Base-by-base conservation (phyloP, 768 basidiomycete genomes). In the Melanogaster broomeanus region DNA sequence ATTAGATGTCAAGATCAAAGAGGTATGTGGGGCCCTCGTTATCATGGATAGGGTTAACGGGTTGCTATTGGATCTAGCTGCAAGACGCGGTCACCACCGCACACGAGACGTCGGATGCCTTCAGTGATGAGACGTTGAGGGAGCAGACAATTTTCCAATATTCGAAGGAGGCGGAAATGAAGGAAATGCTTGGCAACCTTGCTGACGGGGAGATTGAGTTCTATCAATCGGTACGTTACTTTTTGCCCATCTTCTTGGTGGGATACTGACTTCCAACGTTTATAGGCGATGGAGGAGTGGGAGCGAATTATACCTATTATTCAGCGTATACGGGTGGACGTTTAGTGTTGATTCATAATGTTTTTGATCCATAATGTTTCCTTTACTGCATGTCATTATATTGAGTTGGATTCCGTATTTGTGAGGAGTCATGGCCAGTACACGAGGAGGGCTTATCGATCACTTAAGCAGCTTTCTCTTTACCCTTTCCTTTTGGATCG, bases 161-260 rank as follows among this genome's bases (percentile, higher is more conserved):
- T 53, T 83, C 88, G 12, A 98, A 98, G 70, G 87, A 93, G 63
- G 81, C 86, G 43, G 97, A 99, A 74, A 97, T 98, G 96, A 97
- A 96, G 72, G 93, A 94, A 63, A 86, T 98, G 80, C 67, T 99
- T 11, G 83, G 82, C 18, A 85, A 87, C 54, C 82, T 97, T 55
- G 93, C 93, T 22, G 91, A 97, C 59, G 95, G 94, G 10, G 89
- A 99, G 68, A 91, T 98, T 58, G 93, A 94, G 67, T 92, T 97
- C 68, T 92, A 97, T 67, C 88, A 89, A 72, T 81, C 88, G 59
- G 91, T 87, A 66, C 53, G 75, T 63, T n/a, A 21, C n/a, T 4
- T 37, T 50, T 27, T 30, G 50, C 40, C 25, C 4, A 8, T 51
- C 48, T 46, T 45, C 21, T 33, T 16, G 59, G 12, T 22, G 25